Conservation (phyloP, 768 basidiomycete genomes). For the Austroboletus festivus region DNA sequence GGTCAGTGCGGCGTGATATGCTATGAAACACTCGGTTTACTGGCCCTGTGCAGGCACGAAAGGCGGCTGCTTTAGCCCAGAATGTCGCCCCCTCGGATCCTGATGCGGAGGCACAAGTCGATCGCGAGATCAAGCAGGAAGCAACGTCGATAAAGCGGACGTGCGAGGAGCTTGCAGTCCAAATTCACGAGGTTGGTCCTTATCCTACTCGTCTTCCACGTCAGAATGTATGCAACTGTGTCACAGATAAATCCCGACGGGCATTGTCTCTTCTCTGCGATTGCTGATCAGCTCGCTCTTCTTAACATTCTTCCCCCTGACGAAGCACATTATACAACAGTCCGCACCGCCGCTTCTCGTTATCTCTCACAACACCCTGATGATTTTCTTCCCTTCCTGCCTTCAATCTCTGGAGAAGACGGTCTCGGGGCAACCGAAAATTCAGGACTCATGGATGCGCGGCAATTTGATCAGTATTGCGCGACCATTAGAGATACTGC, state of each 20-base stretch:
- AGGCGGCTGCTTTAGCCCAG: slow-evolving; percentile 62
- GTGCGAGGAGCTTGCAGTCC: slow-evolving; percentile 63
- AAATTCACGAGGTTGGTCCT: slow-evolving; percentile 58
- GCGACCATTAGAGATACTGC: slow-evolving; percentile 72
- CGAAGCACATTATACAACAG: slow-evolving; percentile 56
- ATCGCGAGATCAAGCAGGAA: slow-evolving; percentile 67
- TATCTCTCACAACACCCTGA: slow-evolving; percentile 82
- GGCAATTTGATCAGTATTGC: slow-evolving; percentile 74
- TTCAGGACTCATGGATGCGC: slow-evolving; percentile 66
- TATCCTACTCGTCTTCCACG: not conserved
- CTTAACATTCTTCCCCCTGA: slow-evolving; percentile 59
- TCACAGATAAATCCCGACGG: slow-evolving; percentile 90
- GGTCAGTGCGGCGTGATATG: slow-evolving; percentile 39
- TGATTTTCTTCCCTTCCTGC: slow-evolving; percentile 92
- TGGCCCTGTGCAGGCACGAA: slow-evolving; percentile 53
- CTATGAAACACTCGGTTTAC: not conserved
- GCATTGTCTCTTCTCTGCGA: slow-evolving; percentile 91
- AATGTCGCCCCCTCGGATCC: slow-evolving; percentile 50
- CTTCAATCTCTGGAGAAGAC: slow-evolving; percentile 70
- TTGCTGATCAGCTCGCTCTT: slow-evolving; percentile 87
- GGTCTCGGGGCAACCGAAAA: slow-evolving; percentile 53
- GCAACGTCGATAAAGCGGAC: slow-evolving; percentile 58
- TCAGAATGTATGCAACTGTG: not conserved
- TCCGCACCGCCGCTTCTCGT: slow-evolving; percentile 68
- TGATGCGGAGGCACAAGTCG: slow-evolving; percentile 54